Evolutionary conservation across 2,329 filamentous ascomycete species (phyloP).

Genomic region (Colletotrichum viniferum): DNA sequence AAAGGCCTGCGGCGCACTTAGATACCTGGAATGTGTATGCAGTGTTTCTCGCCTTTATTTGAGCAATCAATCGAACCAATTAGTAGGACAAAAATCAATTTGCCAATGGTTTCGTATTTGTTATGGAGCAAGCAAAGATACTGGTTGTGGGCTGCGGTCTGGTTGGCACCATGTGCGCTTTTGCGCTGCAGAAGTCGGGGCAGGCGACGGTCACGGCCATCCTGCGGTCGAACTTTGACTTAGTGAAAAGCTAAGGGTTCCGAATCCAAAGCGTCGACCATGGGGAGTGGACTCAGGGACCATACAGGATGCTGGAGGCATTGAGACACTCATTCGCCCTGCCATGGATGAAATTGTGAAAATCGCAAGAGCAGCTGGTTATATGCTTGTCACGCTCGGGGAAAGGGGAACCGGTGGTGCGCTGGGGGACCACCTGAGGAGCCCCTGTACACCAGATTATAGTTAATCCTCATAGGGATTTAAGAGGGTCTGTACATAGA

Average conservation of each 20-base stretch:
- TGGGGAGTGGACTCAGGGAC: neutral
- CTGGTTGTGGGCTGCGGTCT: neutral
- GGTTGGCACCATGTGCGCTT: neutral
- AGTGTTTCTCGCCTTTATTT: neutral
- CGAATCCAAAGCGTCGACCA: neutral
- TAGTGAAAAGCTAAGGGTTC: neutral
- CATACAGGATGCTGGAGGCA: neutral
- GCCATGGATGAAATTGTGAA: neutral
- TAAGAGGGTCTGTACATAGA: too few species aligned
- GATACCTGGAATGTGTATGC: neutral
- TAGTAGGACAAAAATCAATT: neutral
- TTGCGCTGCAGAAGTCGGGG: neutral
- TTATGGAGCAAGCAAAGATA: neutral
- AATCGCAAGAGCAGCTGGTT: neutral
- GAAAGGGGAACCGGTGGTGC: too few species aligned
- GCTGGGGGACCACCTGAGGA: too few species aligned
- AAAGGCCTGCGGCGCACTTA: neutral
- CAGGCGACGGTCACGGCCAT: neutral
- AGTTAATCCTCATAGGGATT: too few species aligned
- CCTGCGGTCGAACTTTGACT: neutral
- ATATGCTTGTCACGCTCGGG: too few species aligned
- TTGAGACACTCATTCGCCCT: neutral
- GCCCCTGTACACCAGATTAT: too few species aligned
- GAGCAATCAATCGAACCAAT: neutral
- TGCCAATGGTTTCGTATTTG: neutral